Base-by-base conservation (phyloP, 164 flowering plant genomes). In the Magnolia sinica region DNA sequence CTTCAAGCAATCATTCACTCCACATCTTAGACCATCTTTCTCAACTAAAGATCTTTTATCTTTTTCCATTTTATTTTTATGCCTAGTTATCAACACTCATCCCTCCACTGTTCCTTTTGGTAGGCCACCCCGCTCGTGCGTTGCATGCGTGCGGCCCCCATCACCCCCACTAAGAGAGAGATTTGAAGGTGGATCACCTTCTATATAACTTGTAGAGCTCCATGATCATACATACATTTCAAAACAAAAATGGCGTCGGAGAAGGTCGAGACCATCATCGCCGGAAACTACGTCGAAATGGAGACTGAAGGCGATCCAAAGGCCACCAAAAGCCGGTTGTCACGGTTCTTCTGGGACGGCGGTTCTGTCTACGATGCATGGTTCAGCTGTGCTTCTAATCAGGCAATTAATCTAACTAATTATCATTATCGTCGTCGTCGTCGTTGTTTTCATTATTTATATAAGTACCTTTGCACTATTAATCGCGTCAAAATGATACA, bases 291-390 rank as follows among this genome's bases (percentile, higher is more conserved):
- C 58, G 65, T 82, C 11, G 85, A 82, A 74, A 82, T 82, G 85
- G 85, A 82, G 51, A 71, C 49, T 4, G 82, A 82, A 75, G 81
- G 74, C 8, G 71, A 69, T 9, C 7, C 72, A 2, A 72, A 68
- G 63, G 59, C 31, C 16, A 8, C 66, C 29, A 80, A 75, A 73
- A 64, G 58, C 72, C 80, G 68, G 31, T 61, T 82, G 14, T 75
- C 82, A 1, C 68, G 50, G 59, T 74, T 80, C 73, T 77, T 91
- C 52, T 91, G 95, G 95, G 86, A 91, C 71, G 95, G 95, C 58
- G 95, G 95, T 7, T 91, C 95, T 50, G 92, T 85, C 2, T 90
- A 87, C 49, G 95, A 91, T 83, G 95, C 95, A 29, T 91, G 95
- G 95, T 89, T 91, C 70, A 89, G 91, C 79, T 88, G 91, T 78